A percentile compares a stretch with the other conserved stretches of the same genome.
phyloP scores from a whole-genome alignment of 2,329 filamentous ascomycete species.

The Scopulariopsis brevicaulis region DNA sequence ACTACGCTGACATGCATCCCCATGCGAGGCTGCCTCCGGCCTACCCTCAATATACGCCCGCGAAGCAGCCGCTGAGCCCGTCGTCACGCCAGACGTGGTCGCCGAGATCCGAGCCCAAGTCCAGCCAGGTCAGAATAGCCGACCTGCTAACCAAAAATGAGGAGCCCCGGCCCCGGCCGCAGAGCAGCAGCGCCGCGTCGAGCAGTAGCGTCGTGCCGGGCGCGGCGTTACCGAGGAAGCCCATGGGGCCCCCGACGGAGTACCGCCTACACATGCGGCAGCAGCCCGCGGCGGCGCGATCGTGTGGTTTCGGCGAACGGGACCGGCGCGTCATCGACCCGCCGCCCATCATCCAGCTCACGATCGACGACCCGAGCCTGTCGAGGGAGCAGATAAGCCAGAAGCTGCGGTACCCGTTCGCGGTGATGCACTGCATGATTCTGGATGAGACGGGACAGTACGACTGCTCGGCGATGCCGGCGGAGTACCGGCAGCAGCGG shows the following conservation, averaged over 20 bases:
- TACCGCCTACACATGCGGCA: conserved; percentile 55
- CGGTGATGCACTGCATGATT: conserved; percentile 67
- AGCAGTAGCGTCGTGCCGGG: not conserved
- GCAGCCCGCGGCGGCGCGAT: conserved; percentile 66
- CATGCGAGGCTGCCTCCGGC: conserved; percentile 2
- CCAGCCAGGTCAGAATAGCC: conserved; percentile 11
- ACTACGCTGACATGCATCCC: conserved; percentile 6
- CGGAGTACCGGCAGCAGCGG: conserved; percentile 60
- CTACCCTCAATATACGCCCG: conserved; percentile 4
- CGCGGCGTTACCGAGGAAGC: not conserved
- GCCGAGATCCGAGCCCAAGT: conserved; percentile 4
- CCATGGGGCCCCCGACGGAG: conserved; percentile 7
- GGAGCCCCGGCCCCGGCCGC: not conserved
- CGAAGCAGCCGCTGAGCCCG: not conserved
- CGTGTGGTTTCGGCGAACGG: conserved; percentile 73
- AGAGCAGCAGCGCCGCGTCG: not conserved
- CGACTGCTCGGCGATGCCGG: conserved; percentile 61
- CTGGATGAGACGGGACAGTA: conserved; percentile 56
- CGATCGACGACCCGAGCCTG: conserved; percentile 45
- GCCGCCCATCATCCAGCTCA: conserved; percentile 69
- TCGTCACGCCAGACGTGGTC: conserved; percentile 3
- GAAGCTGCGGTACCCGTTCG: conserved; percentile 48
- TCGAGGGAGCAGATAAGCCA: conserved; percentile 40
- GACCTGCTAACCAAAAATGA: conserved; percentile 9
- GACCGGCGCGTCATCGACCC: conserved; percentile 76